Percentiles rank a stretch among this genome's conserved stretches.
Evolutionary conservation across 306 rosid species (phyloP).

Genomic region (Vachellia pachyceras): DNA sequence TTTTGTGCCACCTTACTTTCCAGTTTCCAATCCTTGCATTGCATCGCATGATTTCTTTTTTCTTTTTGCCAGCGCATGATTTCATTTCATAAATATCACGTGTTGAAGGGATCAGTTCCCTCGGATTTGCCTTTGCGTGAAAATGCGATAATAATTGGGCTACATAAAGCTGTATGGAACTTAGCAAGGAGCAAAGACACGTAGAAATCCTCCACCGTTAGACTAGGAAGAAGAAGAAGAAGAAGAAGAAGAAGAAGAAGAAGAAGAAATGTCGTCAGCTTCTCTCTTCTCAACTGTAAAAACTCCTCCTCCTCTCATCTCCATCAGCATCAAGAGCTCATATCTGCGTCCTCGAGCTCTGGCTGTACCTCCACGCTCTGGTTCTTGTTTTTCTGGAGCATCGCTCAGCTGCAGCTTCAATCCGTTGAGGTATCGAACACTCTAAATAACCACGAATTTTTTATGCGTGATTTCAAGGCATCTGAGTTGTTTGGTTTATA

Average conservation of each 20-base stretch:
- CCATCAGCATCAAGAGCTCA: neutral
- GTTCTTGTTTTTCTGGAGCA: slow-evolving; percentile 6
- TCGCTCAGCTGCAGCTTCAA: slow-evolving; percentile 39
- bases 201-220: neutral
- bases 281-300: slow-evolving; percentile 14
- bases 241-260: too few species aligned
- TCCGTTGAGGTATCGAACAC: slow-evolving; percentile 21
- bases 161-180: neutral
- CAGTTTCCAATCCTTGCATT: neutral
- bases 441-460: neutral
- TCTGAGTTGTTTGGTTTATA: neutral
- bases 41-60: neutral
- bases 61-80: too few species aligned
- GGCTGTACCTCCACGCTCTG: slow-evolving; percentile 14
- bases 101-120: too few species aligned
- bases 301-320: slow-evolving; percentile 29
- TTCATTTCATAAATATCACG: too few species aligned
- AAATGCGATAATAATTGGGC: neutral
- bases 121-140: neutral
- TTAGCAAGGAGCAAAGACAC: neutral
- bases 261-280: slow-evolving; percentile 31
- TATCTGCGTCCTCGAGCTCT: slow-evolving; percentile 4
- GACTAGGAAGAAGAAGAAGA: neutral
- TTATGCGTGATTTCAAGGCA: neutral
- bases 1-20: neutral